phyloP scores from a whole-genome alignment of 2,329 filamentous ascomycete species.

The Hypoxylon sp. region DNA sequence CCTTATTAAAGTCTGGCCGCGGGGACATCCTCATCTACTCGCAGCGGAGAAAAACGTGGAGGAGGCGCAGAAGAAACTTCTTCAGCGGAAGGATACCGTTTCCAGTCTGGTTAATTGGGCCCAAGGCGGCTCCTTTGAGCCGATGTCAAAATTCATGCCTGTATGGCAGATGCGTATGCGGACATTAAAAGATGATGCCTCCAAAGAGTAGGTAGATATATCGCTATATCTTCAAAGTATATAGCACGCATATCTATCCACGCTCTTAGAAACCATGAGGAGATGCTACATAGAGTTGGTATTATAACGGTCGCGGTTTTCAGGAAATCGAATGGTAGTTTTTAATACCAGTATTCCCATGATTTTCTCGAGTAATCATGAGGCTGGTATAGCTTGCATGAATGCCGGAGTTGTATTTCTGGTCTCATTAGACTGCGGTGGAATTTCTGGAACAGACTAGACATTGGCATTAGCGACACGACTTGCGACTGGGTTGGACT shows the following conservation, averaged over 20 bases:
- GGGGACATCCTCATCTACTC: background rate
- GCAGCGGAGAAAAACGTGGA: background rate
- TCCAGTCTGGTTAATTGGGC: conserved; percentile 16
- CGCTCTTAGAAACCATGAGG: background rate
- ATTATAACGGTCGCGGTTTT: too few relatives aligned
- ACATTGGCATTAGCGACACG: background rate
- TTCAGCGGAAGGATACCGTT: conserved; percentile 20
- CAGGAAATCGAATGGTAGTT: too few relatives aligned
- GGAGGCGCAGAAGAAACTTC: conserved; percentile 5
- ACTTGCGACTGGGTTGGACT: background rate
- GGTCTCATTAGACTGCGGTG: background rate
- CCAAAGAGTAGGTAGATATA: background rate
- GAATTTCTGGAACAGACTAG: background rate
- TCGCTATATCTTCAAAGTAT: background rate
- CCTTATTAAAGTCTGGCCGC: background rate
- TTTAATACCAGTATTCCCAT: background rate
- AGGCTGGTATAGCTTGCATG: background rate
- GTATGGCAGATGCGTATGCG: conserved; percentile 28
- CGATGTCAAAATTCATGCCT: background rate
- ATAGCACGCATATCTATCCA: background rate
- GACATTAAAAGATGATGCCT: background rate
- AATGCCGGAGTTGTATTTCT: background rate
- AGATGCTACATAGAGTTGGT: too few relatives aligned
- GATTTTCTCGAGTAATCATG: background rate
- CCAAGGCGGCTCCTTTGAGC: background rate